Conservation (phyloP, 345 rosid species). For the Psidium friedrichsthalianum region DNA sequence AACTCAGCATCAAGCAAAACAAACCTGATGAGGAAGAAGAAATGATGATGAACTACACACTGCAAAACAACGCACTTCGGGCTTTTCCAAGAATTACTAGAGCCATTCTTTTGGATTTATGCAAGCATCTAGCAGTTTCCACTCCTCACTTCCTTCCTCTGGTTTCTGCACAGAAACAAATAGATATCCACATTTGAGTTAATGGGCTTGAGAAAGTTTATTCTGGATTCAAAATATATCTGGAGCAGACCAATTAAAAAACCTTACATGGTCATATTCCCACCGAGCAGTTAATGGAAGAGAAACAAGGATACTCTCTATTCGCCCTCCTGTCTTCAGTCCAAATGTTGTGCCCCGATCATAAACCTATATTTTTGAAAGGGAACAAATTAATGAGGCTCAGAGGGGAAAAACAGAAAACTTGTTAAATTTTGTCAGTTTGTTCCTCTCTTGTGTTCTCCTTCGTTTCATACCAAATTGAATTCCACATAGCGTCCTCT, state of each 20-base stretch:
- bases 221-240: neutral
- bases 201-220: neutral
- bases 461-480: slow-evolving; percentile 50
- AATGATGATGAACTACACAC: neutral
- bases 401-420: neutral
- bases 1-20: neutral
- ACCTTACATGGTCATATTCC: slow-evolving; percentile 92
- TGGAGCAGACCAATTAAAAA: neutral
- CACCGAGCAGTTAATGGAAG: slow-evolving; percentile 89
- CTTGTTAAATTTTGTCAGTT: neutral
- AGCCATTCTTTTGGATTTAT: slow-evolving; percentile 95
- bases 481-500: slow-evolving; percentile 96
- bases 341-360: slow-evolving; percentile 99
- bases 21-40: neutral
- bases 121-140: slow-evolving; percentile 96
- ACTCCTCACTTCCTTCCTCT: slow-evolving; percentile 92
- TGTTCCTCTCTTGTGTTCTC: neutral
- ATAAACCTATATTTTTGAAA: slow-evolving; percentile 41
- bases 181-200: neutral
- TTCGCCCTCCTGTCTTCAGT: slow-evolving; percentile 91
- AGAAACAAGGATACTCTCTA: slow-evolving; percentile 96
- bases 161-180: slow-evolving; percentile 51
- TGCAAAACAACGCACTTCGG: neutral
- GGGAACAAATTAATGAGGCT: neutral
- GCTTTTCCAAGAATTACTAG: slow-evolving; percentile 6